Percentiles rank a stretch among this genome's conserved stretches.
Evolutionary conservation across 1,284 basidiomycete species (phyloP).

Genomic region (Anthracocystis panici-leucophaei): DNA sequence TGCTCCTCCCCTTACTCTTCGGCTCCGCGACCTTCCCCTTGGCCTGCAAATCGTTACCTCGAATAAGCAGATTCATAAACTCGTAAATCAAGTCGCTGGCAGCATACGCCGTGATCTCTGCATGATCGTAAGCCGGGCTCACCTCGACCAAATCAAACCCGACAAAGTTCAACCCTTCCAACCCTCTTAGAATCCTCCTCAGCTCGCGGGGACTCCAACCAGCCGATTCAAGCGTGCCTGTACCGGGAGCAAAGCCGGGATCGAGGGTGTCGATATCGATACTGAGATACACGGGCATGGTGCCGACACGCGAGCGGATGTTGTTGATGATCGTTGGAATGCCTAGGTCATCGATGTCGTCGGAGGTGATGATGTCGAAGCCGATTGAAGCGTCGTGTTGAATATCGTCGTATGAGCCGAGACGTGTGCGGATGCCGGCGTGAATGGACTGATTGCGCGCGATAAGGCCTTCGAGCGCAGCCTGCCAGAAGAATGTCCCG

Average conservation of each 20-base stretch:
- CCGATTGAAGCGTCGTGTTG: constrained; percentile 51
- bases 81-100: constrained; percentile 59
- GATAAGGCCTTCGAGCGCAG: constrained; percentile 71
- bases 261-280: constrained; percentile 64
- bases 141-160: constrained; percentile 62
- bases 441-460: constrained; percentile 78
- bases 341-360: constrained; percentile 57
- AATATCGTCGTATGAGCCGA: constrained; percentile 50
- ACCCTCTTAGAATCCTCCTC: constrained; percentile 42
- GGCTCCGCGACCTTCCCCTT: constrained; percentile 29
- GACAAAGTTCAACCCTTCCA: constrained; percentile 58
- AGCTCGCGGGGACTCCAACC: constrained; percentile 60
- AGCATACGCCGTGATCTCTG: constrained; percentile 56
- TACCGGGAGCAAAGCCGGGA: constrained; percentile 55
- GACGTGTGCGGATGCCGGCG: constrained; percentile 76
- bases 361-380: constrained; percentile 56
- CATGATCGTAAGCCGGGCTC: constrained; percentile 55
- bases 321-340: constrained; percentile 40
- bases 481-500: constrained; percentile 71
- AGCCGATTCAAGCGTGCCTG: constrained; percentile 56
- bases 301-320: constrained; percentile 45
- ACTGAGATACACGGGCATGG: constrained; percentile 57
- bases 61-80: constrained; percentile 49
- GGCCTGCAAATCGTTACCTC: constrained; percentile 18
- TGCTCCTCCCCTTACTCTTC: constrained; percentile 19